Base-by-base conservation (phyloP, 2,329 filamentous ascomycete species). In the Samsoniella hepiali region DNA sequence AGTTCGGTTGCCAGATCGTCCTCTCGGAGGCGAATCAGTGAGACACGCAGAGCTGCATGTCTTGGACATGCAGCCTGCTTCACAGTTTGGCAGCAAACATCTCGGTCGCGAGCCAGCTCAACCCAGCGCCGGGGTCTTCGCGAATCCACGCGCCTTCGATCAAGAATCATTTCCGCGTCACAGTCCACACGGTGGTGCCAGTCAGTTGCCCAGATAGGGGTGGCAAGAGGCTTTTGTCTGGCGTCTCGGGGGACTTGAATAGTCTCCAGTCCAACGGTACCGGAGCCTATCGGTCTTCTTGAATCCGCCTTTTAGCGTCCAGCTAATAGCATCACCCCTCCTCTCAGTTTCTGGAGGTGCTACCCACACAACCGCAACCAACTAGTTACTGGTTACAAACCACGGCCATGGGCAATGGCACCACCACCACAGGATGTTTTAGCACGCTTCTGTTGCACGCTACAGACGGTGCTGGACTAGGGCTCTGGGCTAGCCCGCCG, bases 1-100 rank as follows among this genome's bases (percentile, higher is more conserved):
- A 54, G 27, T 61, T 54, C 36, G 45, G 34, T 50, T 38, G 38
- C 50, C 63, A 71, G 69, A 74, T 74, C 65, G 72, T 53, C 74
- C 75, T 76, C 68, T 76, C 71, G 72, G 74, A 74, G 71, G 65
- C 64, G 56, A 66, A 58, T 58, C 66, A 73, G 69, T 73, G 69
- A 77, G 75, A 78, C 76, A 77, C 72, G 69, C 67, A 68, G 67
- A 65, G 65, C 68, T 69, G 71, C 69, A 73, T 72, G 72, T 74
- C 72, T 66, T 1, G 69, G 75, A 76, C 74, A 73, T 71, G 68
- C 71, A 73, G 31, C 27, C n/a, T 32, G 32, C 9, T 32, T 29
- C 34, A 51, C 27, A 11, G 15, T 32, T 51, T 60, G 49, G 45
- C 57, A 60, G 45, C 57, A 27, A 34, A 5, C 58, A 44, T 22